A percentile compares a stretch with the other conserved stretches of the same genome.
These are phyloP conservation scores for Penicillium brevicompactum DNA, from an alignment of 2,329 filamentous ascomycete species.

Conservation along the genomic window DNA sequence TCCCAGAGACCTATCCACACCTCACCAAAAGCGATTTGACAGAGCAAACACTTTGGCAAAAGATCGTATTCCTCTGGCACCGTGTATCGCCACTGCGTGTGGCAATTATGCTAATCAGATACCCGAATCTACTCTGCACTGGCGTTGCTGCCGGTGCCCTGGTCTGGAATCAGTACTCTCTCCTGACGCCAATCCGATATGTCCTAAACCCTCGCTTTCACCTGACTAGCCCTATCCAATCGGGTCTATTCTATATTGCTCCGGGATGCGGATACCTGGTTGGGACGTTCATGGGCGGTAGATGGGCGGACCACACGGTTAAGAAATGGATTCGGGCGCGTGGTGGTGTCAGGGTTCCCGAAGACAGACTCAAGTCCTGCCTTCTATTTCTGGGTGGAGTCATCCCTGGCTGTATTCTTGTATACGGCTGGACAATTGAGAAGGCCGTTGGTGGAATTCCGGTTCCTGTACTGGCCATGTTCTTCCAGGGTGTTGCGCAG, in stretches of 20 bases:
- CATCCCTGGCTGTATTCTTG: slow-evolving; percentile 64
- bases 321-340: slow-evolving; percentile 64
- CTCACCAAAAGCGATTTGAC: slow-evolving; percentile 64
- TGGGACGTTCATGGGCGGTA: slow-evolving; percentile 71
- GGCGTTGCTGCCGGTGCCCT: slow-evolving; percentile 63
- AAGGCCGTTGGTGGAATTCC: slow-evolving; percentile 58
- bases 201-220: slow-evolving; percentile 74
- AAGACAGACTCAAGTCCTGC: slow-evolving; percentile 67
- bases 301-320: slow-evolving; percentile 69
- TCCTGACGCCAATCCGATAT: slow-evolving; percentile 71
- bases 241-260: slow-evolving; percentile 73
- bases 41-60: slow-evolving; percentile 54
- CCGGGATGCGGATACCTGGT: slow-evolving; percentile 70
- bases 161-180: slow-evolving; percentile 75
- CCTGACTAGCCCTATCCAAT: slow-evolving; percentile 66
- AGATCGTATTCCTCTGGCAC: slow-evolving; percentile 57
- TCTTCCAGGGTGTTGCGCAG: slow-evolving; percentile 72
- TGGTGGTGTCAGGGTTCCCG: slow-evolving; percentile 61
- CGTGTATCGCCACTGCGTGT: slow-evolving; percentile 68
- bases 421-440: slow-evolving; percentile 69
- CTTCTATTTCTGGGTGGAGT: slow-evolving; percentile 59
- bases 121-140: slow-evolving; percentile 68
- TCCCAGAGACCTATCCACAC: slow-evolving; percentile 73
- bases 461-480: slow-evolving; percentile 70
- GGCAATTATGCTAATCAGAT: slow-evolving; percentile 64